Percentiles rank a stretch among this genome's conserved stretches.
Conservation (phyloP, 2,329 filamentous ascomycete species). For the Leptodontidium sp. region DNA sequence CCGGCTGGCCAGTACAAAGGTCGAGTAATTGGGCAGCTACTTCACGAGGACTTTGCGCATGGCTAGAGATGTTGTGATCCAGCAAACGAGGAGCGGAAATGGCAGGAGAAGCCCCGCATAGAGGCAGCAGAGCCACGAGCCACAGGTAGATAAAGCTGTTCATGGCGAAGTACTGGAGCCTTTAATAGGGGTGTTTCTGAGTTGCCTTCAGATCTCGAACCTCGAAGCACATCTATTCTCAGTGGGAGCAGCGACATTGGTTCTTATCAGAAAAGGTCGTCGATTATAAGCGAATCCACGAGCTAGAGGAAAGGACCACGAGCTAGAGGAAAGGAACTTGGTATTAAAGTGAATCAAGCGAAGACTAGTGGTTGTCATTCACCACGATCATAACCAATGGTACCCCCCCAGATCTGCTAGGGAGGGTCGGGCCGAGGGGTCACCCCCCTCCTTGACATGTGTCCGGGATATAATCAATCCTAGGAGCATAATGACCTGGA, state of each 20-base stretch:
- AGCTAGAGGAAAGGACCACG: background rate
- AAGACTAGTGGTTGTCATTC: background rate
- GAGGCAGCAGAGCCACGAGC: background rate
- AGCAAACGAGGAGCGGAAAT: background rate
- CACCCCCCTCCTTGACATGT: background rate
- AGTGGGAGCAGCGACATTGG: background rate
- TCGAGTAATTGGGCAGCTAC: background rate
- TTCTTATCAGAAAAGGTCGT: background rate
- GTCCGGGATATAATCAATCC: background rate
- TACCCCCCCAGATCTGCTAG: background rate
- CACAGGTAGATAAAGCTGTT: background rate
- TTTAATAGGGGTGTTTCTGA: too few relatives aligned
- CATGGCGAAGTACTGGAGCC: background rate
- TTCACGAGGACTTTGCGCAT: background rate
- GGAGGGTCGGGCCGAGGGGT: conserved; percentile 3
- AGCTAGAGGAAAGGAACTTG: background rate
- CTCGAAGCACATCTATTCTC: background rate
- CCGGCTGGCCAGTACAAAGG: conserved; percentile 6
- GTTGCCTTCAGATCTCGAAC: too few relatives aligned
- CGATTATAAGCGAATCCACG: background rate
- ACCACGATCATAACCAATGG: background rate
- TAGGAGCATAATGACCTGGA: too few relatives aligned
- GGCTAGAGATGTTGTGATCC: background rate
- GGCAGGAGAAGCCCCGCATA: background rate
- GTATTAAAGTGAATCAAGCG: background rate